Evolutionary conservation across 2,329 filamentous ascomycete genomes (phyloP).

Genomic region (Aureobasidium sp.): DNA sequence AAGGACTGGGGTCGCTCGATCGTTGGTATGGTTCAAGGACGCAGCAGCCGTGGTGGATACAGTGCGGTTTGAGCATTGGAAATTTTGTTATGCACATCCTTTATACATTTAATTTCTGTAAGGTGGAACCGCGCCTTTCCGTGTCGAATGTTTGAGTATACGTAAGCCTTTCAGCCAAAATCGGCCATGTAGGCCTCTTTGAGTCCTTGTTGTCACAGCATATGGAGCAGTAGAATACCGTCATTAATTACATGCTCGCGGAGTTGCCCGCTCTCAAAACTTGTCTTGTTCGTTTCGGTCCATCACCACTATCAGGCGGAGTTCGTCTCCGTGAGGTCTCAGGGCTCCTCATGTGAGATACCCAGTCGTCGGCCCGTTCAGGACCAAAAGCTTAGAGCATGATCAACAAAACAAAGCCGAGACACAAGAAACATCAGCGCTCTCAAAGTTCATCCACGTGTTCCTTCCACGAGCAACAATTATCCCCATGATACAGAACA

Average conservation of each 20-base stretch:
- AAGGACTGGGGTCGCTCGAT: constrained; percentile 80
- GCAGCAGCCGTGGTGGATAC: constrained; percentile 78
- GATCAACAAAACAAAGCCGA: neutral
- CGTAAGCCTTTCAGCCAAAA: neutral
- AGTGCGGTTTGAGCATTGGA: constrained; percentile 64
- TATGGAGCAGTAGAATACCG: too few relatives aligned
- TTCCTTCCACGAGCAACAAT: neutral
- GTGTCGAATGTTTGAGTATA: neutral
- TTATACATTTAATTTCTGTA: neutral
- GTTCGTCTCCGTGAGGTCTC: neutral
- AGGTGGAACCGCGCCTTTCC: neutral
- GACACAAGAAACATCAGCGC: neutral
- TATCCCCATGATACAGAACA: neutral
- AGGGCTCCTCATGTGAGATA: neutral
- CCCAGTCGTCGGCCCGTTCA: neutral
- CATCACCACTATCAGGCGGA: neutral
- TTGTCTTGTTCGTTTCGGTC: too few relatives aligned
- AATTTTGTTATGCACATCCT: neutral
- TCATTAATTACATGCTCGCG: too few relatives aligned
- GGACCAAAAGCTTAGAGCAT: neutral
- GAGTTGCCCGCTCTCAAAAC: too few relatives aligned
- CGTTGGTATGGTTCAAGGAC: constrained; percentile 70
- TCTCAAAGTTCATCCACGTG: neutral
- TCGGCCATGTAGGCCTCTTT: neutral
- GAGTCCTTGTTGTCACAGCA: neutral